A percentile compares a stretch with the other conserved stretches of the same genome.
Evolutionary conservation across 139 green algal species (phyloP).

Genomic region (Chlorella sp.): DNA sequence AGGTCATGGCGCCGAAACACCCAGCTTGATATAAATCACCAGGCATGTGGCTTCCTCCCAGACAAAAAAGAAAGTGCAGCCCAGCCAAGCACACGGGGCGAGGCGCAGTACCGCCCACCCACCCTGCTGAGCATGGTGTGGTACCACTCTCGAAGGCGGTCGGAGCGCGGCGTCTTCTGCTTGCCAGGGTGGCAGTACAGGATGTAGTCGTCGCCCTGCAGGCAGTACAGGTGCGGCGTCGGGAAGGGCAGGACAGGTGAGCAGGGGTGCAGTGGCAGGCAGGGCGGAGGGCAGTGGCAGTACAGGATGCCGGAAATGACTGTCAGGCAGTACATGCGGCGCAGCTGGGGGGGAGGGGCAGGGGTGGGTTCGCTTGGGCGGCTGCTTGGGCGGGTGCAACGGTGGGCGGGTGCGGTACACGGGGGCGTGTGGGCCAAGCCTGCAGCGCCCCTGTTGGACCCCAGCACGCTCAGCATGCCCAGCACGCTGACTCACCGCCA

Average conservation of each 20-base stretch:
- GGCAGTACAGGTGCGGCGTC: no score
- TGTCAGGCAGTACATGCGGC: no score
- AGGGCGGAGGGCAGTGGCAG: neutral
- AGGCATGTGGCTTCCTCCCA: no score
- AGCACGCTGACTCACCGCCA: conserved; percentile 65
- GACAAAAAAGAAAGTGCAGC: no score
- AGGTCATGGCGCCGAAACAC: no score
- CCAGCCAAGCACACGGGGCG: no score
- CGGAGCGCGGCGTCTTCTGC: conserved; percentile 94
- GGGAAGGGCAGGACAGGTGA: neutral
- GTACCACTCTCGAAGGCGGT: conserved; percentile 96
- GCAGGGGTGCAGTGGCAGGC: neutral
- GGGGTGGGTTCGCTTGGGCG: neutral
- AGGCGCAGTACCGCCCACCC: no score
- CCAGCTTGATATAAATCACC: no score
- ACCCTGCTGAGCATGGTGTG: conserved; percentile 84
- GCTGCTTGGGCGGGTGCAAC: neutral
- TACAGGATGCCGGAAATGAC: no score
- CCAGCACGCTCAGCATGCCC: neutral
- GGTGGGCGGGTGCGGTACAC: no score
- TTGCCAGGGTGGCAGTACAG: conserved; percentile 97
- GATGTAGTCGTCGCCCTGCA: conserved; percentile 98
- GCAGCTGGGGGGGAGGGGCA: no score
- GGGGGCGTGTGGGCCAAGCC: neutral
- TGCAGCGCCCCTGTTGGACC: neutral